Conservation (phyloP, 495 filamentous ascomycete species). For the Mycothermus thermophilus region DNA sequence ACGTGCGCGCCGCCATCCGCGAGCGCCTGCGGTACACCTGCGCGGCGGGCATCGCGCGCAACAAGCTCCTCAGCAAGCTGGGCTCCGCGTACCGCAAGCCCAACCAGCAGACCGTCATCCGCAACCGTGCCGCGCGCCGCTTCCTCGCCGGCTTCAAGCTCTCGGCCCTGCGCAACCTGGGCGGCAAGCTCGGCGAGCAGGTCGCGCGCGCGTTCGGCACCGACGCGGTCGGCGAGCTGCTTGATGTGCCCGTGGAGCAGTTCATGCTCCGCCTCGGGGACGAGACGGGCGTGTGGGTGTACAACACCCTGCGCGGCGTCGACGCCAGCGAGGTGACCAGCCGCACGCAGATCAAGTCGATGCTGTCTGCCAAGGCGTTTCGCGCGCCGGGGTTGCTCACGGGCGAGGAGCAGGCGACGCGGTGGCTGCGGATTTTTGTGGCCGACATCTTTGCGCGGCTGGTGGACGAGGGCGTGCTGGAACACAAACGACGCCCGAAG, state of each 20-base stretch:
- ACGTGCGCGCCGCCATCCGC: slow-evolving; percentile 48
- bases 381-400: slow-evolving; percentile 74
- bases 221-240: slow-evolving; percentile 63
- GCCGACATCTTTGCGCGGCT: slow-evolving; percentile 84
- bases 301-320: slow-evolving; percentile 70
- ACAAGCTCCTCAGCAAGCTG: slow-evolving; percentile 92
- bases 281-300: slow-evolving; percentile 79
- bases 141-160: slow-evolving; percentile 84
- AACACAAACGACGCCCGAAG: slow-evolving; percentile 74
- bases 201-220: slow-evolving; percentile 64
- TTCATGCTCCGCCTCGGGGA: slow-evolving; percentile 69
- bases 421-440: slow-evolving; percentile 84
- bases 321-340: slow-evolving; percentile 82
- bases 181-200: slow-evolving; percentile 89
- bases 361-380: slow-evolving; percentile 97
- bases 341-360: slow-evolving; percentile 87
- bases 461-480: slow-evolving; percentile 82
- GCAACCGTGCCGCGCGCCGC: slow-evolving; percentile 63
- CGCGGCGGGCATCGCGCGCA: slow-evolving; percentile 72
- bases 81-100: slow-evolving; percentile 86
- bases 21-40: slow-evolving; percentile 59
- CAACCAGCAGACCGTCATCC: slow-evolving; percentile 80
- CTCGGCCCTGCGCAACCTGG: slow-evolving; percentile 89
- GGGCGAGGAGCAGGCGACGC: slow-evolving; percentile 61
- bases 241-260: slow-evolving; percentile 60